Evolutionary conservation across 495 filamentous ascomycete genomes (phyloP).

Genomic region (Opeltia flavorubescens): DNA sequence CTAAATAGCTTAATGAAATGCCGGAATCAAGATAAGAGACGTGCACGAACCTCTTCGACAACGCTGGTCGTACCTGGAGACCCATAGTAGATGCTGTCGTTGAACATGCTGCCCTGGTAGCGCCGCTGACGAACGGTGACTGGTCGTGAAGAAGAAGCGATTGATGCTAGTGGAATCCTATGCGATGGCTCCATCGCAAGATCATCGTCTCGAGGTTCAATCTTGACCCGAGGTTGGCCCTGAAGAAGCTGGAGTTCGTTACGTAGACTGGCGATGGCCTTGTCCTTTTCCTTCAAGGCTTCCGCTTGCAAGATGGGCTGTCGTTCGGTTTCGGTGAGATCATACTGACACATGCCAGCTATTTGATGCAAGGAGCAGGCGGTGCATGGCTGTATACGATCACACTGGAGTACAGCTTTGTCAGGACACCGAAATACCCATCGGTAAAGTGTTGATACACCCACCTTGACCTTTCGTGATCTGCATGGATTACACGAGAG

Average conservation of each 20-base stretch:
- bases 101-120: conserved; percentile 20
- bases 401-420: conserved; percentile 20
- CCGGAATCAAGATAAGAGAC: neutral
- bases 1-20: conserved; percentile 12
- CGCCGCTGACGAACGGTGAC: conserved; percentile 16
- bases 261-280: conserved; percentile 13
- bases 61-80: conserved; percentile 28
- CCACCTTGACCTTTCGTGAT: conserved; percentile 17
- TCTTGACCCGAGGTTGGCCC: conserved; percentile 13
- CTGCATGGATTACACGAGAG: conserved; percentile 28
- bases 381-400: conserved; percentile 33
- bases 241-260: conserved; percentile 14
- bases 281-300: conserved; percentile 17
- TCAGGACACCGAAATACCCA: neutral
- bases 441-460: conserved; percentile 1
- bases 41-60: conserved; percentile 24
- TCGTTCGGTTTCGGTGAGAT: conserved; percentile 27
- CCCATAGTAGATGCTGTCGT: conserved; percentile 30
- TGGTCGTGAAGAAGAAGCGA: conserved; percentile 1
- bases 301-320: conserved; percentile 26
- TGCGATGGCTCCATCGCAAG: conserved; percentile 2
- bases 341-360: conserved; percentile 30
- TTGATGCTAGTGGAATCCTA: conserved; percentile 10
- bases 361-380: conserved; percentile 32
- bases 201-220: conserved; percentile 13